A percentile compares a stretch with the other conserved stretches of the same genome.
Evolutionary conservation across 306 rosid species (phyloP).

Genomic region (Cajanus cajan): DNA sequence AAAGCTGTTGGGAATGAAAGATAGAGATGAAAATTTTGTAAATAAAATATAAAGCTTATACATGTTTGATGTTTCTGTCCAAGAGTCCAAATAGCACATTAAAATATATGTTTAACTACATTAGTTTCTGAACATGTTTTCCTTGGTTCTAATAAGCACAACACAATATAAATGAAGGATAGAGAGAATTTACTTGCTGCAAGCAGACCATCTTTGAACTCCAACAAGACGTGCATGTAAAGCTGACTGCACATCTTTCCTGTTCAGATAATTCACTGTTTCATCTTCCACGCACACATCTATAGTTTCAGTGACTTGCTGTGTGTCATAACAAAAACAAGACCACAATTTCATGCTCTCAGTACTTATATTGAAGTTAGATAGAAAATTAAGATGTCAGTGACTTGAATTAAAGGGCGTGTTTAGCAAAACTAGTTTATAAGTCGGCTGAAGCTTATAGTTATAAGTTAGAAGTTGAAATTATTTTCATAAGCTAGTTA

Average conservation of each 20-base stretch:
- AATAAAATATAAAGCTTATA: neutral
- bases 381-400: neutral
- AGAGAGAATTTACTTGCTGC: slow-evolving; percentile 77
- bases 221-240: slow-evolving; percentile 85
- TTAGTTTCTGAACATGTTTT: neutral
- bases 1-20: slow-evolving; percentile 18
- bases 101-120: neutral
- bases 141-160: neutral
- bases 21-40: neutral
- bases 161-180: neutral
- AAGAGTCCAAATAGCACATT: neutral
- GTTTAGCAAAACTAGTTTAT: no score
- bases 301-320: slow-evolving; percentile 68
- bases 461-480: no score
- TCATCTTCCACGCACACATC: slow-evolving; percentile 98
- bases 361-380: neutral
- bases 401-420: neutral
- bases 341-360: slow-evolving; percentile 6
- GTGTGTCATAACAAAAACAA: slow-evolving; percentile 27
- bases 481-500: no score
- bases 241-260: slow-evolving; percentile 76
- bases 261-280: slow-evolving; percentile 72
- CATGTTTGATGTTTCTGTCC: neutral
- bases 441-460: no score
- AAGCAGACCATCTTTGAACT: slow-evolving; percentile 72